Evolutionary conservation across 371 early-diverging fungal genomes (phyloP).

Genomic region (Mortierella sp.): DNA sequence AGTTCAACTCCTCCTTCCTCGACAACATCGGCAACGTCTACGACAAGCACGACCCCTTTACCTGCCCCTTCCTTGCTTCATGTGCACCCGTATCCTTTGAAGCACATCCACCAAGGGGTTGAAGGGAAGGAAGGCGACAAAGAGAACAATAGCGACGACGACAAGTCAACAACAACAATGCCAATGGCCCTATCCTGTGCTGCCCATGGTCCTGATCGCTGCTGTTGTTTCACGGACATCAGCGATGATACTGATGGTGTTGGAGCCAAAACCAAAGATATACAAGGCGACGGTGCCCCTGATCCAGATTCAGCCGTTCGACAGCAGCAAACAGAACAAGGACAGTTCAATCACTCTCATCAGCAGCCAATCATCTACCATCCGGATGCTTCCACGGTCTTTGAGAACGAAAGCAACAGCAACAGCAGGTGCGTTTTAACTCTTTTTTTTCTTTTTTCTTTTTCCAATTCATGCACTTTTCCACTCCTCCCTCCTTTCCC

Average conservation of each 20-base stretch:
- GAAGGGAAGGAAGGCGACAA: background rate
- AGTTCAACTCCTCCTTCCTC: no score
- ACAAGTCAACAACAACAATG: background rate
- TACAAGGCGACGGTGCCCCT: background rate
- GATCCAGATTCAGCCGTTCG: background rate
- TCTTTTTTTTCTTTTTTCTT: background rate
- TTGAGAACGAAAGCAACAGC: background rate
- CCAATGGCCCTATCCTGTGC: background rate
- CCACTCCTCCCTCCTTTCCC: background rate
- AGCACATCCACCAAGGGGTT: background rate
- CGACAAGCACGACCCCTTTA: background rate
- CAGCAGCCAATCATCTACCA: background rate
- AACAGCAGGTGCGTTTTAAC: background rate
- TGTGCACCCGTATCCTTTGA: background rate
- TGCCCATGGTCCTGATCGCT: background rate
- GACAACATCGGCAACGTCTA: background rate
- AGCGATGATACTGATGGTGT: background rate
- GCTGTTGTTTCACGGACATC: background rate
- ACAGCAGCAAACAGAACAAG: background rate
- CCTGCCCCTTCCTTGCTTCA: background rate
- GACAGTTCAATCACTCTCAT: background rate
- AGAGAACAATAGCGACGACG: background rate
- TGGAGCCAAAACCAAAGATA: no score
- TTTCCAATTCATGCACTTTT: background rate
- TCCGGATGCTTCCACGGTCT: background rate